A percentile compares a stretch with the other conserved stretches of the same genome.
Evolutionary conservation across 1,284 basidiomycete species (phyloP).

Genomic region (Fomitopsis schrenkii): DNA sequence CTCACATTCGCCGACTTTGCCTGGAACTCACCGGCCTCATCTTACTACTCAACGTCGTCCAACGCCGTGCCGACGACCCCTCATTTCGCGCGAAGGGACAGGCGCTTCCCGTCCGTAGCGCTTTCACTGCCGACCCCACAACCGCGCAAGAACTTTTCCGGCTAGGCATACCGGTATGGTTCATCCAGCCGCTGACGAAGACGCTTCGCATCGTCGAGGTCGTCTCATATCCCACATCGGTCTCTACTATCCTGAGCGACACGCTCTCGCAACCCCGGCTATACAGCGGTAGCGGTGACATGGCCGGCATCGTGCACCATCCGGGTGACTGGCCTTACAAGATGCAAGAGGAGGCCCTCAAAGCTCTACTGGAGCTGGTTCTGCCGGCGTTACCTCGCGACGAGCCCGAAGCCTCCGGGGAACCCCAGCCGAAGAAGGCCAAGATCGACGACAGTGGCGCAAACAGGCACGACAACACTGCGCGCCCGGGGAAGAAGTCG

Average conservation of each 20-base stretch:
- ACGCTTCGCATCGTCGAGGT: neutral
- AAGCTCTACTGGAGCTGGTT: neutral
- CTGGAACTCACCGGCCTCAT: neutral
- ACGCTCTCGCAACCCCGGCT: neutral
- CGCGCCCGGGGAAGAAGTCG: neutral
- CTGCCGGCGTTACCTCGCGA: neutral
- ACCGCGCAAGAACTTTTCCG: neutral
- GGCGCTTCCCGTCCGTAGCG: neutral
- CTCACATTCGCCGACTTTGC: neutral
- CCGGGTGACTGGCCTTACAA: neutral
- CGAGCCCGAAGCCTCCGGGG: neutral
- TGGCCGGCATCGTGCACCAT: neutral
- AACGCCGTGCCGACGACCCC: neutral
- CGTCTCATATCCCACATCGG: neutral
- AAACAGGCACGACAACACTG: neutral
- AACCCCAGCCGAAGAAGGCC: neutral
- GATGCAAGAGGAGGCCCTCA: neutral
- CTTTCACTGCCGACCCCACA: neutral
- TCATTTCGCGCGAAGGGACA: neutral
- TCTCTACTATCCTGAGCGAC: neutral
- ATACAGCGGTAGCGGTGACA: neutral
- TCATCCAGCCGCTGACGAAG: neutral
- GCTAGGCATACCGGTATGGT: neutral
- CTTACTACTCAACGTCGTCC: neutral
- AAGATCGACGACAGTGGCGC: neutral